A percentile compares a stretch with the other conserved stretches of the same genome.
Conservation (phyloP, 352 stramenopile genomes). For the Thraustotheca clavata region DNA sequence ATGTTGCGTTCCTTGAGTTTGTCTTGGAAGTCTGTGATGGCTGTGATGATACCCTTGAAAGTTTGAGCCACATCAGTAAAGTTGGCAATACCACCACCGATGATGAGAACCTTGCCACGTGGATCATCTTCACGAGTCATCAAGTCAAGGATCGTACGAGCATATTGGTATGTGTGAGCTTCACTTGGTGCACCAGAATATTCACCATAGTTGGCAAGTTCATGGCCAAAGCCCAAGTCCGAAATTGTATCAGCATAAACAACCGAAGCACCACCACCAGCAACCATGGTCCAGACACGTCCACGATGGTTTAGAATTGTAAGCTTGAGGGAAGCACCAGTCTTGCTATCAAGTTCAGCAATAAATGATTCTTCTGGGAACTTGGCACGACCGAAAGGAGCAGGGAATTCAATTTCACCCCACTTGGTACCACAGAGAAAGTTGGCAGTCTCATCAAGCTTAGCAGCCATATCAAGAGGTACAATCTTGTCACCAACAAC, state of each 20-base stretch:
- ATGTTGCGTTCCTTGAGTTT: slow-evolving; percentile 87
- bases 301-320: slow-evolving; percentile 95
- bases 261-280: slow-evolving; percentile 91
- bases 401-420: slow-evolving; percentile 92
- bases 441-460: slow-evolving; percentile 94
- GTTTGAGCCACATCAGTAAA: slow-evolving; percentile 97
- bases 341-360: slow-evolving; percentile 91
- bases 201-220: slow-evolving; percentile 97
- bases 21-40: slow-evolving; percentile 88
- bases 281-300: slow-evolving; percentile 96
- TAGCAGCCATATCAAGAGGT: slow-evolving; percentile 93
- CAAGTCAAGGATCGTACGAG: slow-evolving; percentile 92
- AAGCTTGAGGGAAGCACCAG: slow-evolving; percentile 93
- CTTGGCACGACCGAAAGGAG: slow-evolving; percentile 92
- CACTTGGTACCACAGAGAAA: slow-evolving; percentile 91
- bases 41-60: slow-evolving; percentile 96
- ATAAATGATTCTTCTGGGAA: slow-evolving; percentile 96
- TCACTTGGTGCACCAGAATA: slow-evolving; percentile 95
- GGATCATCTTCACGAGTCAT: slow-evolving; percentile 91
- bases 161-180: slow-evolving; percentile 96
- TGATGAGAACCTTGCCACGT: slow-evolving; percentile 93
- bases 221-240: slow-evolving; percentile 88
- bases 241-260: slow-evolving; percentile 97
- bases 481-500: slow-evolving; percentile 87
- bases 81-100: slow-evolving; percentile 96